Evolutionary conservation across 331 rosid species (phyloP).

Genomic region (Rhamnella rubrinervis): DNA sequence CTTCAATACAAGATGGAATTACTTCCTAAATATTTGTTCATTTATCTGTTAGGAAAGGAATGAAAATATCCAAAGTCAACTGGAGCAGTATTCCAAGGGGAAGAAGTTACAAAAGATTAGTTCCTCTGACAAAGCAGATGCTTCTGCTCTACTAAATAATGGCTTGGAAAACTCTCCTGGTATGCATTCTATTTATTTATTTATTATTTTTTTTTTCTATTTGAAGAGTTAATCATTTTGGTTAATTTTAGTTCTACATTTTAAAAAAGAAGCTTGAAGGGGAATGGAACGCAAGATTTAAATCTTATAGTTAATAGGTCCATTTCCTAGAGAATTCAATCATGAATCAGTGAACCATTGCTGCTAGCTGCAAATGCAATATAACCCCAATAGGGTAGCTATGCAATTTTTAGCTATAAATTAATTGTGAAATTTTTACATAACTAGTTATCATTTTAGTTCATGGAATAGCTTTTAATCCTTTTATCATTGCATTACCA

Average conservation of each 20-base stretch:
- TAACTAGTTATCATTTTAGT: too few species aligned
- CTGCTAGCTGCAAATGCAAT: too few species aligned
- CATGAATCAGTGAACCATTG: too few species aligned
- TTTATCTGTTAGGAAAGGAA: constrained; percentile 47
- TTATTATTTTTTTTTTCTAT: neutral
- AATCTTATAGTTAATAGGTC: too few species aligned
- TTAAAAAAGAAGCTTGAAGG: neutral
- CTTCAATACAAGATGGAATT: neutral
- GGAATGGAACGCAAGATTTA: neutral
- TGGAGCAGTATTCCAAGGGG: constrained; percentile 41
- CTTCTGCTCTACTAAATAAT: constrained; percentile 27
- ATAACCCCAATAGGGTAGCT: too few species aligned
- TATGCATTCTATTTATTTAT: constrained; percentile 20
- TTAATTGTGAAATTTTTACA: too few species aligned
- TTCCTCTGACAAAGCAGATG: constrained; percentile 45
- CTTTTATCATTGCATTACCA: too few species aligned
- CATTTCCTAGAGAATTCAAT: neutral
- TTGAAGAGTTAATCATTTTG: neutral
- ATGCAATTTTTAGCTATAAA: too few species aligned
- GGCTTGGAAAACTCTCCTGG: constrained; percentile 62
- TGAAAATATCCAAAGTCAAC: constrained; percentile 44
- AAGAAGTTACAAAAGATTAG: constrained; percentile 58
- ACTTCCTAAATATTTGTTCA: constrained; percentile 14
- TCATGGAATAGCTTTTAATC: too few species aligned
- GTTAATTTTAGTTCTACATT: constrained; percentile 1